Evolutionary conservation across 257 asterid genomes (phyloP), one percentile per base, ranked within the genome.

Genomic region (Echites panduratus): DNA sequence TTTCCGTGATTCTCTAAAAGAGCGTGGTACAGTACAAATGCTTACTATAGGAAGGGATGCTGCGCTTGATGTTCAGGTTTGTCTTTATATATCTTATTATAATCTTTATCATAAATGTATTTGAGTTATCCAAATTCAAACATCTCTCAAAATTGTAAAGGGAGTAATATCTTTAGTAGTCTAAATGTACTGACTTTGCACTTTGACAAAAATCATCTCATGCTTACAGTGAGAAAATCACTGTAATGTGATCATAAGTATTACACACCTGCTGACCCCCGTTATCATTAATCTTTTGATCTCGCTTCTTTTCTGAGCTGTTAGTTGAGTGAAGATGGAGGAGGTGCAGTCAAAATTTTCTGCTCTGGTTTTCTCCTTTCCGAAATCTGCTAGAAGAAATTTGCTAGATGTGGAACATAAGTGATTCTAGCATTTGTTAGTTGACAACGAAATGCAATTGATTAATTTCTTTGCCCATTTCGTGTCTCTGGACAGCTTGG

Each of bases 21-120:
- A 95, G 80, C 89, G 88, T 75, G 96, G 99, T 68, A 90, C 96
- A 10, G 80, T 92, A 74, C 98, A 95, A 74, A 90, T 92, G 97
- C 83, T 95, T 85, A 95, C 99, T 70, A 86, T 92, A 72, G 99
- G 99, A 71, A 89, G 99, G 79, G 99, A 95, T 82, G 97, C 96
- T 77, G 96, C 99, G 62, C 87, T 95, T 78, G 99, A 95, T 81
- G 87, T 95, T 80, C 97, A 92, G 99, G 99, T 94, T 83, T 73
- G 89, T 80, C 56, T 70, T 72, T 64, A 38, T 9, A 64, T 64
- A 64, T 58, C 63, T 56, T 56, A 58, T 58, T 26, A 2, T 58
- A 26, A 27, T 58, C 20, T 58, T 58, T 7, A 19, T 4, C 8
- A 20, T 26, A 58, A 58, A 58, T 4, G 17, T 58, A n/a, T 58